Evolutionary conservation across 2,329 filamentous ascomycete genomes (phyloP).

Genomic region (Pseudodiploospora longispora): DNA sequence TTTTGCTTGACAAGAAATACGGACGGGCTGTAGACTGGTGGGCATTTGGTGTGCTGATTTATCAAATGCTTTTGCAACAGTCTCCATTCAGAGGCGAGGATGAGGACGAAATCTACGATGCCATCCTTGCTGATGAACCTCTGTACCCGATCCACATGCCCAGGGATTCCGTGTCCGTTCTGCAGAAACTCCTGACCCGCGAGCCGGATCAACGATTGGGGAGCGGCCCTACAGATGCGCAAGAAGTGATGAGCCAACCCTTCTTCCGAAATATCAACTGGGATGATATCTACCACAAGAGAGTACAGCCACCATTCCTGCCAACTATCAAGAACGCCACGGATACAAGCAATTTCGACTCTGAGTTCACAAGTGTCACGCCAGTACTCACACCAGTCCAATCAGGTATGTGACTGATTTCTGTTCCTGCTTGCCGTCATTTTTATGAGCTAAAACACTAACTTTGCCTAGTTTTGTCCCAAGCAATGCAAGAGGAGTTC

Average conservation of each 20-base stretch:
- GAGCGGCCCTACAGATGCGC: slow-evolving; percentile 90
- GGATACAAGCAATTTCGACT: slow-evolving; percentile 99
- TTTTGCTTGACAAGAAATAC: slow-evolving; percentile 96
- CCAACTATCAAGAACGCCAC: slow-evolving; percentile 85
- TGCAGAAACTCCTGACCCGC: slow-evolving; percentile 92
- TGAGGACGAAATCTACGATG: slow-evolving; percentile 98
- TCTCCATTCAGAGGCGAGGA: slow-evolving; percentile 98
- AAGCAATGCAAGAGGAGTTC: slow-evolving; percentile 99
- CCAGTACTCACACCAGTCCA: slow-evolving; percentile 95
- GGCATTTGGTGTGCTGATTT: slow-evolving; percentile 98
- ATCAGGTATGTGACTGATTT: slow-evolving; percentile 62
- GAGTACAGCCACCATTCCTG: slow-evolving; percentile 79
- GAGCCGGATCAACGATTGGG: slow-evolving; percentile 91
- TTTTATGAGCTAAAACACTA: slow-evolving; percentile 14
- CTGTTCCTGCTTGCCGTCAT: not conserved
- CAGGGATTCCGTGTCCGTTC: slow-evolving; percentile 90
- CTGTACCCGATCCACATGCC: slow-evolving; percentile 99
- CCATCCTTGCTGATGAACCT: slow-evolving; percentile 93
- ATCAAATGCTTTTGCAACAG: slow-evolving; percentile 98
- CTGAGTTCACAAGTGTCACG: slow-evolving; percentile 96
- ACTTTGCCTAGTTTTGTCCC: slow-evolving; percentile 66
- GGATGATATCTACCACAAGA: slow-evolving; percentile 98
- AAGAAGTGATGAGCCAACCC: slow-evolving; percentile 97
- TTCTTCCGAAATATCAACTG: slow-evolving; percentile 98
- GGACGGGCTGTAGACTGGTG: slow-evolving; percentile 97